Percentiles rank a stretch among this genome's conserved stretches.
These are phyloP conservation scores for Dissoconium aciculare DNA, from an alignment of 2,329 filamentous ascomycete species.

Conservation along the genomic window DNA sequence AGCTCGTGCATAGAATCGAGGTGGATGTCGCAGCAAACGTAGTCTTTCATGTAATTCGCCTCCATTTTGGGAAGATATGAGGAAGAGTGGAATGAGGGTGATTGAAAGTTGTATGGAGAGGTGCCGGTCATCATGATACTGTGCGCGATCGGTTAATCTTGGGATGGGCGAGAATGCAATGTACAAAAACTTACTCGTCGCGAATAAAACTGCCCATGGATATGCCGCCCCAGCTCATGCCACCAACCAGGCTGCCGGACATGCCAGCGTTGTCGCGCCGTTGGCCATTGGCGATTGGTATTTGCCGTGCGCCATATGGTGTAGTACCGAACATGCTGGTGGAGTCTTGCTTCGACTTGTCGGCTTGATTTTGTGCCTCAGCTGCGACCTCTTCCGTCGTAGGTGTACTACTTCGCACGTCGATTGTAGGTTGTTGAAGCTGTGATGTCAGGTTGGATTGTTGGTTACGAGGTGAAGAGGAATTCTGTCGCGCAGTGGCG, in stretches of 20 bases:
- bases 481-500: slow-evolving; percentile 36
- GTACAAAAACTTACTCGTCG: slow-evolving; percentile 66
- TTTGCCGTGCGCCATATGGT: slow-evolving; percentile 45
- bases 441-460: slow-evolving; percentile 49
- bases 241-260: slow-evolving; percentile 48
- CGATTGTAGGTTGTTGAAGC: slow-evolving; percentile 32
- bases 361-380: slow-evolving; percentile 20
- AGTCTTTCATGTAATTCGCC: slow-evolving; percentile 95
- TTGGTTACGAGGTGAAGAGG: slow-evolving; percentile 45
- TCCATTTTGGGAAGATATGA: slow-evolving; percentile 35
- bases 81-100: slow-evolving; percentile 66
- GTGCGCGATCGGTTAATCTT: no score
- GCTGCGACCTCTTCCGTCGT: slow-evolving; percentile 11
- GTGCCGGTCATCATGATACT: slow-evolving; percentile 94
- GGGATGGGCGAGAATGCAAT: no score
- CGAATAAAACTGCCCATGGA: slow-evolving; percentile 94
- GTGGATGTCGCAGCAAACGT: slow-evolving; percentile 82
- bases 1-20: slow-evolving; percentile 87
- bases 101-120: slow-evolving; percentile 74
- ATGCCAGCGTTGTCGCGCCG: slow-evolving; percentile 41
- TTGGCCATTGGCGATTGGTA: slow-evolving; percentile 41
- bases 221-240: slow-evolving; percentile 93
- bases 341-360: slow-evolving; percentile 38
- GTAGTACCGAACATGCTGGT: slow-evolving; percentile 34
- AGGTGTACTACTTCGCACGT: slow-evolving; percentile 6